phyloP scores from a whole-genome alignment of 2,329 filamentous ascomycete species.

The Zymoseptoria ardabiliae region DNA sequence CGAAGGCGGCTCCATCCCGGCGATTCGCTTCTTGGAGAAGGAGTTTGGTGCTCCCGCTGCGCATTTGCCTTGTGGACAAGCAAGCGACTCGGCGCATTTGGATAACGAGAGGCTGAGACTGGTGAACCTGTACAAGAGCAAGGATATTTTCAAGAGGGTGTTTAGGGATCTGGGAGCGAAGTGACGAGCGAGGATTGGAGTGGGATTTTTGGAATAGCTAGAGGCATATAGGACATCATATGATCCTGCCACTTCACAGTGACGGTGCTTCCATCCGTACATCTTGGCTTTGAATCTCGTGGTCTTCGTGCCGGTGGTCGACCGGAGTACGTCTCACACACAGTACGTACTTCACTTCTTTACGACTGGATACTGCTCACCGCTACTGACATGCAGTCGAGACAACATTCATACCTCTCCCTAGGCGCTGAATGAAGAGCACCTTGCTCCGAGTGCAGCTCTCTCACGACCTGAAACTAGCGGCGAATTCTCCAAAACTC shows the following conservation, averaged over 20 bases:
- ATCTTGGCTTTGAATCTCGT: background rate
- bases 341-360: too few relatives aligned
- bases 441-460: too few relatives aligned
- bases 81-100: slow-evolving; percentile 87
- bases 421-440: too few relatives aligned
- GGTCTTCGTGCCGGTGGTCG: background rate
- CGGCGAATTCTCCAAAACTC: background rate
- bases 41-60: slow-evolving; percentile 86
- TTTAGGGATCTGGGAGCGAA: slow-evolving; percentile 45
- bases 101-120: slow-evolving; percentile 90
- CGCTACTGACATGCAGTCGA: too few relatives aligned
- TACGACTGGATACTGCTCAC: too few relatives aligned
- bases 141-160: slow-evolving; percentile 82
- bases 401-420: too few relatives aligned
- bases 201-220: background rate
- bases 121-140: slow-evolving; percentile 79
- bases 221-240: background rate
- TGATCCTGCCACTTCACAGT: background rate
- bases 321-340: background rate
- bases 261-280: background rate
- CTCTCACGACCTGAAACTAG: background rate
- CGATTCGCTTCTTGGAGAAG: slow-evolving; percentile 89
- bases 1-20: slow-evolving; percentile 90
- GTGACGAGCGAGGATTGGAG: slow-evolving; percentile 8
- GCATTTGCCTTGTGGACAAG: slow-evolving; percentile 88